Evolutionary conservation across 75 land plant genomes (phyloP).

Genomic region (Cupressus sempervirens): DNA sequence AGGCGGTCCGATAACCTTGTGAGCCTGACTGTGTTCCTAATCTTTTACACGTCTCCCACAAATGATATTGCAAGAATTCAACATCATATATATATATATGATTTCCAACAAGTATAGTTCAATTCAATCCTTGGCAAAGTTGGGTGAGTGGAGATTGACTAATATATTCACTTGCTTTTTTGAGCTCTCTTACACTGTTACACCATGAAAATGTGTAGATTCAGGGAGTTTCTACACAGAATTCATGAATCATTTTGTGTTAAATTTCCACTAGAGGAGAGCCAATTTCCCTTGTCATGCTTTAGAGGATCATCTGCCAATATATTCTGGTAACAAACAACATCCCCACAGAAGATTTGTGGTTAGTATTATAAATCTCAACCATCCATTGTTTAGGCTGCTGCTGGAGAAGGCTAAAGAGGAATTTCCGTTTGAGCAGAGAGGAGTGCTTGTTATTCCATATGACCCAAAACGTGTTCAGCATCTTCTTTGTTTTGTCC

Average conservation of each 20-base stretch:
- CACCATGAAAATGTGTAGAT: slow-evolving; percentile 1
- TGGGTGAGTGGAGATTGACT: too few relatives aligned
- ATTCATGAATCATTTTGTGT: background rate
- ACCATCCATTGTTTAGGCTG: slow-evolving; percentile 59
- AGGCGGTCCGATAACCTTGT: background rate
- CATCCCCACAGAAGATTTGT: slow-evolving; percentile 30
- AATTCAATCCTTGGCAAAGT: too few relatives aligned
- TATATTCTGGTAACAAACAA: background rate
- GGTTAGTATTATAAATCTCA: slow-evolving; percentile 36
- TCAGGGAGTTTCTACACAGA: background rate
- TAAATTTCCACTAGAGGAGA: background rate
- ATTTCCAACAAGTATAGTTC: too few relatives aligned
- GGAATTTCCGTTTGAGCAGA: slow-evolving; percentile 56
- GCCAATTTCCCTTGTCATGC: background rate
- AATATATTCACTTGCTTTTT: background rate
- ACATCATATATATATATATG: background rate
- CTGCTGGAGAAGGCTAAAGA: slow-evolving; percentile 54
- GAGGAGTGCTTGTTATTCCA: slow-evolving; percentile 36
- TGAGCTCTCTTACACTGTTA: too few relatives aligned
- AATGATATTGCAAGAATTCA: background rate
- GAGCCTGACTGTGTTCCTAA: slow-evolving; percentile 2
- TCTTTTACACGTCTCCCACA: background rate
- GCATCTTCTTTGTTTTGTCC: background rate
- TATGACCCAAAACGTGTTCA: slow-evolving; percentile 20
- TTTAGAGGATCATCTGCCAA: background rate